phyloP scores from a whole-genome alignment of 805 yeast species.

The Kuraishia ogatae region DNA sequence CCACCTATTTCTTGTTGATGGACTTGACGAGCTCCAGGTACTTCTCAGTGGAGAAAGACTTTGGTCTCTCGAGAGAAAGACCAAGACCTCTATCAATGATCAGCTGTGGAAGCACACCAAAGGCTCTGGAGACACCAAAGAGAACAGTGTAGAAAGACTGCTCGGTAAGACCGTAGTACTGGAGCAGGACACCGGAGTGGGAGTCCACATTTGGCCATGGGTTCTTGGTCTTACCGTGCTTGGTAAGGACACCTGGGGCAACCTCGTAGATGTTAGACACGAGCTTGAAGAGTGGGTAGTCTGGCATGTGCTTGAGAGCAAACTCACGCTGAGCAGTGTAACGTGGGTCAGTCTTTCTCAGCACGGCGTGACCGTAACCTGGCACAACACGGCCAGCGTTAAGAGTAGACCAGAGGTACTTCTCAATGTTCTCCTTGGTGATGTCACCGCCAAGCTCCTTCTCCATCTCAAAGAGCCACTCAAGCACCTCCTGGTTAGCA shows the following conservation, averaged over 20 bases:
- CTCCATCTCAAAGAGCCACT: slow-evolving; percentile 65
- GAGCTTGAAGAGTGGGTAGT: slow-evolving; percentile 69
- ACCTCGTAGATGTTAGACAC: slow-evolving; percentile 73
- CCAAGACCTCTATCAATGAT: slow-evolving; percentile 81
- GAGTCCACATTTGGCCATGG: slow-evolving; percentile 93
- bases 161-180: slow-evolving; percentile 79
- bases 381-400: slow-evolving; percentile 82
- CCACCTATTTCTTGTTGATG: slow-evolving; percentile 14
- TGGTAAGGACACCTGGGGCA: slow-evolving; percentile 72
- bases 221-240: slow-evolving; percentile 87
- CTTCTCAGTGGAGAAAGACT: slow-evolving; percentile 90
- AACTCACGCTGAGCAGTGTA: slow-evolving; percentile 81
- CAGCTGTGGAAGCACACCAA: slow-evolving; percentile 80
- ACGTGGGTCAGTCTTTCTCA: slow-evolving; percentile 85
- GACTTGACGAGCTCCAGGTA: slow-evolving; percentile 67
- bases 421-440: slow-evolving; percentile 60
- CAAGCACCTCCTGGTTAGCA: slow-evolving; percentile 82
- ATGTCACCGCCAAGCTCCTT: slow-evolving; percentile 63
- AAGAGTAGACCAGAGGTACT: slow-evolving; percentile 70
- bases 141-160: slow-evolving; percentile 78
- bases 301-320: slow-evolving; percentile 67
- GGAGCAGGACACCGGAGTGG: slow-evolving; percentile 77
- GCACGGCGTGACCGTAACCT: slow-evolving; percentile 84
- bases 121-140: slow-evolving; percentile 82
- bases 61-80: slow-evolving; percentile 80